phyloP scores from a whole-genome alignment of 306 rosid genomes.

The Quercus dentata region DNA sequence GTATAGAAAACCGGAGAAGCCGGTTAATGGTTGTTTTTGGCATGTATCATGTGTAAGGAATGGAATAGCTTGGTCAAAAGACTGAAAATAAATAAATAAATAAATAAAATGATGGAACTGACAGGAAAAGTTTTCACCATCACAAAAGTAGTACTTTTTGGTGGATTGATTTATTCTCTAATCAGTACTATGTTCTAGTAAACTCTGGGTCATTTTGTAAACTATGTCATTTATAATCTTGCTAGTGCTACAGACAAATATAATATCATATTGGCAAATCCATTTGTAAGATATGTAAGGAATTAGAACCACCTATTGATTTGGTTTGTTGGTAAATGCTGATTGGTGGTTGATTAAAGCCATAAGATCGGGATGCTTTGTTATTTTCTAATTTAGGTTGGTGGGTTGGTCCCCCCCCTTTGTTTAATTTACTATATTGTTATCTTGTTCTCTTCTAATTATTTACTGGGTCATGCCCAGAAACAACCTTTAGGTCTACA shows the following conservation, averaged over 20 bases:
- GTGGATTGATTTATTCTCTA: too few relatives aligned
- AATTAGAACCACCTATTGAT: background rate
- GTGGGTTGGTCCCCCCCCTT: background rate
- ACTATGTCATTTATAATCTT: background rate
- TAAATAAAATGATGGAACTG: too few relatives aligned
- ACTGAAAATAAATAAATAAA: too few relatives aligned
- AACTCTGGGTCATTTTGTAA: too few relatives aligned
- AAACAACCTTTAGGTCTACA: conserved; percentile 12
- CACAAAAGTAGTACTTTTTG: too few relatives aligned
- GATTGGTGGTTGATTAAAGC: background rate
- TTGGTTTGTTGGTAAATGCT: background rate
- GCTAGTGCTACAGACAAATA: background rate
- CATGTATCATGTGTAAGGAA: too few relatives aligned
- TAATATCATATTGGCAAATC: too few relatives aligned
- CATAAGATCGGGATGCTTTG: background rate
- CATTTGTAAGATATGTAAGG: background rate
- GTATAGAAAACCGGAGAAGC: too few relatives aligned
- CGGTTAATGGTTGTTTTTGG: too few relatives aligned
- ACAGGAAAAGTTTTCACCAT: too few relatives aligned
- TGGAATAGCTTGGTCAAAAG: too few relatives aligned
- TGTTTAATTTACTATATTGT: background rate
- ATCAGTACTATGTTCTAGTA: too few relatives aligned
- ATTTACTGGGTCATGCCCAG: conserved; percentile 16
- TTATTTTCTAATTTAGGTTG: conserved; percentile 8
- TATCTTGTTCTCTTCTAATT: background rate